These are phyloP conservation scores for Imleria badia DNA, from an alignment of 768 basidiomycete genomes.

Conservation along the genomic window DNA sequence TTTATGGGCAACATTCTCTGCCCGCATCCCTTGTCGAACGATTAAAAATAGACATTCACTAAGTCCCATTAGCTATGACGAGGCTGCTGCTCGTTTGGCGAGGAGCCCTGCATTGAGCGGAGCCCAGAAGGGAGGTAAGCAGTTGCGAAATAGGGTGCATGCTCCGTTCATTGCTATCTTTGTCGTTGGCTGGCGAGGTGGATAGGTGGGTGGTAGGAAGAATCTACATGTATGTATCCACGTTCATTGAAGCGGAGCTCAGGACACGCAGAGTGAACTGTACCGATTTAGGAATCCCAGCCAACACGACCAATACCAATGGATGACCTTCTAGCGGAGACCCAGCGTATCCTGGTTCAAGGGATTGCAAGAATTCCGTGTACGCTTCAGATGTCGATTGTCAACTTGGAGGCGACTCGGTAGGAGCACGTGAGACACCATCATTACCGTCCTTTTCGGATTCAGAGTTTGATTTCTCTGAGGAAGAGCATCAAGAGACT, in stretches of 20 bases:
- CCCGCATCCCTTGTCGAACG: conserved; percentile 28
- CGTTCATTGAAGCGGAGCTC: not conserved
- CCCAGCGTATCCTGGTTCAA: conserved; percentile 76
- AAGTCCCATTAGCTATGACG: conserved; percentile 66
- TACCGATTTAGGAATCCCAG: conserved; percentile 74
- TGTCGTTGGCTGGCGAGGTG: not conserved
- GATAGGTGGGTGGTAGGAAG: conserved; percentile 18
- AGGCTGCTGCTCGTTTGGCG: conserved; percentile 25
- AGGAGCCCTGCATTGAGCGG: conserved; percentile 52
- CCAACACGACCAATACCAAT: conserved; percentile 72
- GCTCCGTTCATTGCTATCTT: not conserved
- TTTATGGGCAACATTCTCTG: not conserved
- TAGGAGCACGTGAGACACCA: conserved; percentile 30
- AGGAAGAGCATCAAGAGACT: conserved; percentile 70
- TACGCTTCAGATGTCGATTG: conserved; percentile 47
- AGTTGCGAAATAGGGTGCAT: conserved; percentile 45
- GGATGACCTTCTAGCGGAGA: conserved; percentile 82
- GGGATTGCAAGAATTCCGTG: conserved; percentile 73
- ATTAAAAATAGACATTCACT: conserved; percentile 71
- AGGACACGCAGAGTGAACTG: conserved; percentile 19
- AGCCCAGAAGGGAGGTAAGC: conserved; percentile 80
- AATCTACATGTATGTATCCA: conserved; percentile 7
- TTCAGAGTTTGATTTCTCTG: conserved; percentile 38
- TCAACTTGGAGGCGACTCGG: not conserved
- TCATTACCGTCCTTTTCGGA: conserved; percentile 30